Evolutionary conservation across 768 basidiomycete genomes (phyloP), one percentile per base, ranked within the genome.

Genomic region (Rhodotorula taiwanensis): DNA sequence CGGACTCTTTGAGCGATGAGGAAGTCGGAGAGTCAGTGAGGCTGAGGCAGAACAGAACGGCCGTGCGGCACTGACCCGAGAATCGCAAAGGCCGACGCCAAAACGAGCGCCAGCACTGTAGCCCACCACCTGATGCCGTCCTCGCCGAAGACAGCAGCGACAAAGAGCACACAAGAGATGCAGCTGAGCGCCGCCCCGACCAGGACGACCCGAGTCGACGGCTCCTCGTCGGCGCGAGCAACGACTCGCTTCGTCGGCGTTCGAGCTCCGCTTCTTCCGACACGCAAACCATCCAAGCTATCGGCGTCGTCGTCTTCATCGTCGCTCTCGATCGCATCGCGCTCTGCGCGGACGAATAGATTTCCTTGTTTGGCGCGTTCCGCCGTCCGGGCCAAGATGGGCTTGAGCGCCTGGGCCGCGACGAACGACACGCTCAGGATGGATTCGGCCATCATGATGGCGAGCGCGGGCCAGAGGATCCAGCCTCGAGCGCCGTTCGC

Each of bases 101-200:
- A 78, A 5, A 84, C 76, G 70, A 91, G 88, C 18, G 89, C 90
- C 41, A 93, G 77, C 30, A 91, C 73, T 0, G 89, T 95, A 6
- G 94, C 94, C 93, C 93, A 97, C 36, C 91, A 89, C 71, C 86
- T 87, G 74, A 97, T 95, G 5, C 89, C 91, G 61, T 94, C 86
- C 62, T 84, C 76, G 3, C 93, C 92, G 73, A 98, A 98, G 18
- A 97, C 85, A 5, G 83, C 52, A 87, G 89, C 92, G 0, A 98
- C 89, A 25, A 94, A 77, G 16, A 84, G 60, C 4, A 88, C 89
- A 18, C 94, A 92, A 23, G 82, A 58, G 18, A 81, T 67, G 25
- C 87, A 80, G 71, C 87, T 88, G 27, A 71, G 75, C 0, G 75
- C 75, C 55, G 91, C 73, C 1, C 94, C 94, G 62, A 77, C 74